Evolutionary conservation across 768 basidiomycete species (phyloP).

Genomic region (Multifurca ochricompacta): DNA sequence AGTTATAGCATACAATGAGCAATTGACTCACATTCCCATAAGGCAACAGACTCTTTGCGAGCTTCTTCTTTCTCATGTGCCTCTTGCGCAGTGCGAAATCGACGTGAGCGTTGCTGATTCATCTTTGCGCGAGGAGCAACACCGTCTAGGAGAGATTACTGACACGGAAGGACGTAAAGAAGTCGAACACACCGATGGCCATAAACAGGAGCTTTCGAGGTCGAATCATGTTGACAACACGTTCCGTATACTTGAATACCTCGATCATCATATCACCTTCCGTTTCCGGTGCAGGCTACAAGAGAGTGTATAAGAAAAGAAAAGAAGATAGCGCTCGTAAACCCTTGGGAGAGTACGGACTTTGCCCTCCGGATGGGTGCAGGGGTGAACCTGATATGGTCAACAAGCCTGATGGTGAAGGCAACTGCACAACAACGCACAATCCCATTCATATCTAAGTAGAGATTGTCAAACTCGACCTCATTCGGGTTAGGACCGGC

Average conservation of each 20-base stretch:
- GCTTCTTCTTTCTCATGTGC: conserved; percentile 91
- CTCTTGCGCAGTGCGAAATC: conserved; percentile 92
- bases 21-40: conserved; percentile 68
- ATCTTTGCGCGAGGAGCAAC: conserved; percentile 98
- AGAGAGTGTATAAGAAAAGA: conserved; percentile 1
- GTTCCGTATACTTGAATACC: conserved; percentile 92
- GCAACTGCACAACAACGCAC: conserved; percentile 39
- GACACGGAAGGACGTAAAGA: conserved; percentile 1
- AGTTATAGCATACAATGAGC: background rate
- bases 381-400: conserved; percentile 76
- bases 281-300: conserved; percentile 88
- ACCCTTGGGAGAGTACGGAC: conserved; percentile 31
- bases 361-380: conserved; percentile 98
- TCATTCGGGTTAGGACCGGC: conserved; percentile 87
- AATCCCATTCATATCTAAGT: conserved; percentile 99
- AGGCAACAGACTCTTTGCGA: conserved; percentile 65
- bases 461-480: conserved; percentile 90
- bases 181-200: conserved; percentile 77
- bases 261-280: conserved; percentile 99
- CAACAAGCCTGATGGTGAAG: background rate
- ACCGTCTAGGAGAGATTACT: conserved; percentile 53
- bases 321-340: background rate
- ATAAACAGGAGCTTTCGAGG: conserved; percentile 95
- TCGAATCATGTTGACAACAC: conserved; percentile 94
- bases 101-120: conserved; percentile 98